These are phyloP conservation scores for Xylaria hypoxylon DNA, from an alignment of 2,329 filamentous ascomycete genomes.

Conservation along the genomic window DNA sequence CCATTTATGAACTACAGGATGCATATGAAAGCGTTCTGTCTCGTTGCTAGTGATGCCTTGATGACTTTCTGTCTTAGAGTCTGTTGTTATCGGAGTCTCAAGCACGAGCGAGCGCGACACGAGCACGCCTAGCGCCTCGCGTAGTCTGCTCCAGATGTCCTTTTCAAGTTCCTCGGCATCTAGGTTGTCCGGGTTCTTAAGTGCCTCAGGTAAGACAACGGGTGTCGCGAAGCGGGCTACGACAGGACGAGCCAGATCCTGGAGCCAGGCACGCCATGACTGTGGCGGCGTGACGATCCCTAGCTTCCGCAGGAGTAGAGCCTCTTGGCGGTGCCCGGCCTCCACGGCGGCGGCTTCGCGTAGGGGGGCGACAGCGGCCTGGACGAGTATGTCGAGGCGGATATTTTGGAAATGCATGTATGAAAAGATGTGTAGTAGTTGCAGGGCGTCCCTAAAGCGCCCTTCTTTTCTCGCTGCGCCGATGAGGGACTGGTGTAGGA, in stretches of 20 bases:
- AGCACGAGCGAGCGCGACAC: constrained; percentile 1
- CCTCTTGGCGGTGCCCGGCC: background rate
- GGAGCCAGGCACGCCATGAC: constrained; percentile 4
- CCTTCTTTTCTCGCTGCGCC: background rate
- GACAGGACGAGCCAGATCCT: background rate
- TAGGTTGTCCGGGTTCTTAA: background rate
- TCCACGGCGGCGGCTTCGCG: background rate
- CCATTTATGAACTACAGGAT: constrained; percentile 18
- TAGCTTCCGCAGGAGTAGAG: background rate
- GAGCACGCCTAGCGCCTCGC: constrained; percentile 9
- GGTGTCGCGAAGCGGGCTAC: background rate
- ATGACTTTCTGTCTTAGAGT: background rate
- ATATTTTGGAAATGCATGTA: constrained; percentile 20
- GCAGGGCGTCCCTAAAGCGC: background rate
- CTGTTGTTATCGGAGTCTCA: background rate
- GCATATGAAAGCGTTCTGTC: constrained; percentile 1
- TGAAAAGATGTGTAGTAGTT: constrained; percentile 14
- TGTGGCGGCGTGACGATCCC: background rate
- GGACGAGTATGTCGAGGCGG: constrained; percentile 12
- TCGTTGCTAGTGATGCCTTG: background rate
- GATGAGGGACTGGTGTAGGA: constrained; percentile 10
- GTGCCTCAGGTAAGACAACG: background rate
- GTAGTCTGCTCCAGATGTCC: background rate
- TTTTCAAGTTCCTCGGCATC: background rate
- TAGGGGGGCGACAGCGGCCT: background rate